Percentiles rank a stretch among this genome's conserved stretches.
Conservation (phyloP, 2,329 filamentous ascomycete species). For the Nannizziopsis arthrosporioides region DNA sequence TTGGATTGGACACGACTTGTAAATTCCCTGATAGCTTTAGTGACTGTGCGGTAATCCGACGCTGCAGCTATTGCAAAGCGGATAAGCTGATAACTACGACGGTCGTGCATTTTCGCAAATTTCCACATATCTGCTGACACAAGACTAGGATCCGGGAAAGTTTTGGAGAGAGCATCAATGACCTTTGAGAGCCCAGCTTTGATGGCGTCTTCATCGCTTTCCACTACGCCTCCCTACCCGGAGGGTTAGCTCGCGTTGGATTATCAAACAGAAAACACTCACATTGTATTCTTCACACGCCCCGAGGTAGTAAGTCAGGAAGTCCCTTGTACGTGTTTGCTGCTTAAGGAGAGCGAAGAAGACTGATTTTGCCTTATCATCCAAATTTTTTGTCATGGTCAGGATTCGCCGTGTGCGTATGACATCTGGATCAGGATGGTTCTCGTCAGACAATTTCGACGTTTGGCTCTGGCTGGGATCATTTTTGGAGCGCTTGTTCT, state of each 20-base stretch:
- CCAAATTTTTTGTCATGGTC: slow-evolving; percentile 65
- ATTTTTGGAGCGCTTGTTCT: slow-evolving; percentile 37
- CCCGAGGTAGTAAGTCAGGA: slow-evolving; percentile 63
- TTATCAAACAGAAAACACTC: slow-evolving; percentile 15
- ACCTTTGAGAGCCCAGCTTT: slow-evolving; percentile 61
- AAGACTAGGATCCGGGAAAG: slow-evolving; percentile 62
- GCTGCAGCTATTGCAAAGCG: slow-evolving; percentile 73
- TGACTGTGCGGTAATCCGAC: slow-evolving; percentile 83
- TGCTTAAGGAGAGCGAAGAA: slow-evolving; percentile 78
- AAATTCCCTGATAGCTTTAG: slow-evolving; percentile 81
- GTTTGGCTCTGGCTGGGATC: slow-evolving; percentile 48
- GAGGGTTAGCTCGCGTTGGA: background rate
- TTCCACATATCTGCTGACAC: slow-evolving; percentile 70
- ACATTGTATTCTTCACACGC: slow-evolving; percentile 78
- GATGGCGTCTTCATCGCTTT: slow-evolving; percentile 51
- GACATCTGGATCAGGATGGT: slow-evolving; percentile 40
- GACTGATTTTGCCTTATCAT: slow-evolving; percentile 66
- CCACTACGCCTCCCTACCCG: slow-evolving; percentile 57
- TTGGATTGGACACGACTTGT: slow-evolving; percentile 65
- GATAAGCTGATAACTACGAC: slow-evolving; percentile 78
- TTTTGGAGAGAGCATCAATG: slow-evolving; percentile 59
- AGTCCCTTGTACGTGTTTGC: slow-evolving; percentile 61
- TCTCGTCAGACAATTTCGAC: slow-evolving; percentile 27
- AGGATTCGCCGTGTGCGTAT: slow-evolving; percentile 76
- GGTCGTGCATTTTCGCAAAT: slow-evolving; percentile 83